phyloP scores from a whole-genome alignment of 1,284 basidiomycete species.

The Cystobasidium pallidum region DNA sequence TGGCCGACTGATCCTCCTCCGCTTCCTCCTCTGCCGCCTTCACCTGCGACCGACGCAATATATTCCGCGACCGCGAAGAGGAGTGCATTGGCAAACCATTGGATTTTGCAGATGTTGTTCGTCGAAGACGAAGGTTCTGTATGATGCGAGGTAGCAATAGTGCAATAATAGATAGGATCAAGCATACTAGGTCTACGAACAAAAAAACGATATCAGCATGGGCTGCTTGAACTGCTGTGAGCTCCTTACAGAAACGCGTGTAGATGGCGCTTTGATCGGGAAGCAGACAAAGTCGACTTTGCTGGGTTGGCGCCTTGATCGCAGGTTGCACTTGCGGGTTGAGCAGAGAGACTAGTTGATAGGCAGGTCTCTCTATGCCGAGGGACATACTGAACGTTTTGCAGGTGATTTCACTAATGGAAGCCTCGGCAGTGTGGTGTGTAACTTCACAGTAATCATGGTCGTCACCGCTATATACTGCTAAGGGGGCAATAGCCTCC shows the following conservation, averaged over 20 bases:
- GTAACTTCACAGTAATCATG: slow-evolving; percentile 82
- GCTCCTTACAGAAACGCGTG: slow-evolving; percentile 58
- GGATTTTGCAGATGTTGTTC: slow-evolving; percentile 38
- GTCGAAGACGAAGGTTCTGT: slow-evolving; percentile 11
- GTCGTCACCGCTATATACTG: slow-evolving; percentile 82
- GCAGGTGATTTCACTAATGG: slow-evolving; percentile 69
- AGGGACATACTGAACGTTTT: slow-evolving; percentile 81
- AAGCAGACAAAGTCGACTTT: slow-evolving; percentile 65
- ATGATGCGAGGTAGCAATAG: slow-evolving; percentile 46
- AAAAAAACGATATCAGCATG: slow-evolving; percentile 59
- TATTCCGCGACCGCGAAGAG: slow-evolving; percentile 21
- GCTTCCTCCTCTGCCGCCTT: slow-evolving; percentile 36
- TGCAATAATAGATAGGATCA: slow-evolving; percentile 55
- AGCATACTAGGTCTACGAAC: slow-evolving; percentile 59
- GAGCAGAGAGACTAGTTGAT: slow-evolving; percentile 75
- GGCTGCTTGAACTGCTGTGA: neutral
- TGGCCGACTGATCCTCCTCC: slow-evolving; percentile 15
- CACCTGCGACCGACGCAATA: slow-evolving; percentile 19
- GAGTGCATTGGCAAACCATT: slow-evolving; percentile 46
- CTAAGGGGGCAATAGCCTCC: slow-evolving; percentile 65
- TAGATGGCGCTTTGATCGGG: slow-evolving; percentile 71
- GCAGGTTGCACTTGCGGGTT: slow-evolving; percentile 56
- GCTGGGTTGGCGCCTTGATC: slow-evolving; percentile 55
- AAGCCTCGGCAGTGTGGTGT: slow-evolving; percentile 57
- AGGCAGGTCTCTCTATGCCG: slow-evolving; percentile 75